Evolutionary conservation across 2,329 filamentous ascomycete species (phyloP), one percentile per base, ranked within the genome.

Genomic region (Xylariales sp.): DNA sequence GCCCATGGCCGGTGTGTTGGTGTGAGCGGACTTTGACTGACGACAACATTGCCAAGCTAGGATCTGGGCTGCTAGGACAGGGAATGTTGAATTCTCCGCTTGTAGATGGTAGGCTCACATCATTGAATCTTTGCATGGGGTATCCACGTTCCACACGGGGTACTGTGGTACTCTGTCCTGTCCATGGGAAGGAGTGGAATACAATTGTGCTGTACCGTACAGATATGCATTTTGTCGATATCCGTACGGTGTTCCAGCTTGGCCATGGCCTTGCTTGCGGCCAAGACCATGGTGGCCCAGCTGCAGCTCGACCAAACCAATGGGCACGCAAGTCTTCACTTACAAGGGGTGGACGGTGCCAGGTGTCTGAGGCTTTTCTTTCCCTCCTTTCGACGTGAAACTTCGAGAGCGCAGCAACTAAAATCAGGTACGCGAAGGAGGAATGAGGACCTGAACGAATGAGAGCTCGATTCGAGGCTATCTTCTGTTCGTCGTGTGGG

Each of bases 341-440:
- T 38, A 34, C 45, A 44, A 39, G 45, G 34, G 28, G 22, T 39
- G 33, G 32, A 25, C 34, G 45, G 45, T 46, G 45, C 45, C 42
- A 46, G 38, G 42, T 46, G 42, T 46, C 29, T 38, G 27, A 20
- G 27, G 29, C n/a, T n/a, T n/a, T 36, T 18, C 34, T 14, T 38
- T 38, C 39, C 41, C 42, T 21, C 31, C 20, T 28, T 36, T 18
- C 19, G 29, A 29, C 19, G 20, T 22, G 39, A 35, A 24, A 22
- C 38, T 11, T 34, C 15, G 19, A 16, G 21, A 36, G 18, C 9
- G 39, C 15, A 42, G 14, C 21, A 35, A 20, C 31, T 21, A 42
- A 35, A 36, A 35, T 27, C 39, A 42, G 39, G 39, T 25, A 42
- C 39, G 24, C 31, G 31, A 20, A 28, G 14, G 22, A 10, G 10